Base-by-base conservation (phyloP, 352 stramenopile species). In the Phytopythium sindhum region DNA sequence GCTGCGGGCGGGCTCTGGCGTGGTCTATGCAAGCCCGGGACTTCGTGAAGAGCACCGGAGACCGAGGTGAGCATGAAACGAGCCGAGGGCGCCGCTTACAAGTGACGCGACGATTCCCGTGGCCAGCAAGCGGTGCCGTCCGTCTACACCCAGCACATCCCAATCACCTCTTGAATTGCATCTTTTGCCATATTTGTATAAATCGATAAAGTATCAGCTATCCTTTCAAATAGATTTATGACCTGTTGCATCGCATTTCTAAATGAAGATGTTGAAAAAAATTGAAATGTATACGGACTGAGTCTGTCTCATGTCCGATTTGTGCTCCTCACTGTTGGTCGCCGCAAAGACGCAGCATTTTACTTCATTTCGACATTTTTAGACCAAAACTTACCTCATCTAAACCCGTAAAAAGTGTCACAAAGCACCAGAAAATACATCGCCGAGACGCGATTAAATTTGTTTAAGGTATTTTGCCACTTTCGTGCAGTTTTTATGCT, bases 31-130 rank as follows among this genome's bases (percentile, higher is more conserved):
- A 29, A 52, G 45, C 21, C n/a, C 42, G 12, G 6, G 45, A 11
- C 45, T 23, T 31, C 24, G 12, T 35, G 47, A 19, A 10, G 45
- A 21, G n/a, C 45, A 11, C 6, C 10, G 45, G 47, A 31, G 47
- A 33, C 44, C 44, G n/a, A 19, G 24, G 21, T 21, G 12, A 29
- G 11, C 11, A 7, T 24, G 48, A 53, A 26, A 33, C 47, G 24
- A 52, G 45, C 8, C 23, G 11, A 45, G 11, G 39, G 39, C 39
- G 19, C 39, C 21, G 24, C 23, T 7, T 24, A 37, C 55, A 61
- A 61, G 56, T 61, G 56, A 61, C 39, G 56, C 56, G 56, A 42
- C 56, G 24, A 45, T 51, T 48, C 19, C 21, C 14, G 39, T 61
- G 56, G 39, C 24, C 56, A 35, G 11, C 23, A 51, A 33, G 55